Evolutionary conservation across 139 green algal species (phyloP), one percentile per base, ranked within the genome.

Genomic region (Picochlorum sp.): DNA sequence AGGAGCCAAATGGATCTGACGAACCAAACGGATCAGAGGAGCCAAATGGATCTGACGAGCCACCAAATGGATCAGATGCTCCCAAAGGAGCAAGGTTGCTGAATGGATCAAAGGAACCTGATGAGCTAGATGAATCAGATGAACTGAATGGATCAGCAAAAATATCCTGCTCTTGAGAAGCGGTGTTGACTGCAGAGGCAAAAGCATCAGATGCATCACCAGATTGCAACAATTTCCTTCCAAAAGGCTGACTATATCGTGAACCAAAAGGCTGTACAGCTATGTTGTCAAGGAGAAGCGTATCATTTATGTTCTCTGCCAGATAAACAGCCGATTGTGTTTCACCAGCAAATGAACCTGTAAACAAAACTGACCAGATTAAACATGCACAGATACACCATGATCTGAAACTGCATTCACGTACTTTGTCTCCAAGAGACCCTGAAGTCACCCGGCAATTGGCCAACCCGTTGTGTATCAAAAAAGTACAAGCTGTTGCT

Each of bases 391-490:
- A 4, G 23, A 65, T 18, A 45, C n/a, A 37, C 10, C 8, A 45
- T 66, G 26, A 45, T 23, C 11, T 8, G 4, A 18, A 58, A 49
- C 23, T 37, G 26, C n/a, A 8, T 49, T 21, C 76, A 55, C 30
- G 70, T 66, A 49, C 74, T 56, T 8, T 63, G 63, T 20, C 80
- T 66, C 75, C 74, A 89, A 24, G 70, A 21, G 10, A 87, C 77
- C 4, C 44, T 37, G 50, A 69, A 77, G 69, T 66, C 54, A 13
- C 49, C 41, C 1, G 79, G 77, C 34, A 86, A 73, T 23, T 26
- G 24, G 9, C 80, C 77, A n/a, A 81, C 62, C 38, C 74, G 72
- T 72, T 79, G 66, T 15, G 79, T 69, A 54, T 82, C 59, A 47
- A 71, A 65, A 69, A 79, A 85, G 45, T 52, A 75, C 18, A 75